These are phyloP conservation scores for Chlorociboria aeruginascens DNA, from an alignment of 495 filamentous ascomycete genomes.

Conservation along the genomic window DNA sequence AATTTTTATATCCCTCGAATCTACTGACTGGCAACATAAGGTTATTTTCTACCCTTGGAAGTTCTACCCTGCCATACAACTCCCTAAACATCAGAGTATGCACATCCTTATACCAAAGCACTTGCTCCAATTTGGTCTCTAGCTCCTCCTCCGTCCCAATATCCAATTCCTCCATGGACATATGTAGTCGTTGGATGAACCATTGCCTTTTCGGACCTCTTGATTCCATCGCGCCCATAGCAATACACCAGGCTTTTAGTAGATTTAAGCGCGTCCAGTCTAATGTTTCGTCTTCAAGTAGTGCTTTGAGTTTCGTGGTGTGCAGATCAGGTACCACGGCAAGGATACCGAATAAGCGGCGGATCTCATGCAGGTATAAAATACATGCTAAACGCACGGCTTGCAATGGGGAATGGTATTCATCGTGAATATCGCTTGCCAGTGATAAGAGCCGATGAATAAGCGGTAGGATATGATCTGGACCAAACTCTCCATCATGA, in stretches of 20 bases:
- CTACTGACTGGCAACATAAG: neutral
- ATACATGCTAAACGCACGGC: neutral
- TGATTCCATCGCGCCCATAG: conserved; percentile 6
- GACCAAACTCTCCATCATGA: neutral
- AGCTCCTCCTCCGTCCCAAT: neutral
- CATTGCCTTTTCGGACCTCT: neutral
- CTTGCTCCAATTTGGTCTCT: neutral
- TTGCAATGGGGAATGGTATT: neutral
- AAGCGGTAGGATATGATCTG: neutral
- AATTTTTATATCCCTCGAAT: too few species aligned
- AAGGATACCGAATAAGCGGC: conserved; percentile 5
- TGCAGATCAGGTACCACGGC: conserved; percentile 1
- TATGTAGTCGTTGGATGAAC: neutral
- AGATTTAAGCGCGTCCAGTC: neutral
- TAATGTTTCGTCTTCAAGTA: neutral
- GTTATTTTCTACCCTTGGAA: neutral
- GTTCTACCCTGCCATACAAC: neutral
- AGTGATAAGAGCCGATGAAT: neutral
- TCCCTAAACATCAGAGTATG: conserved; percentile 6
- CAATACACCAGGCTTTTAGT: conserved; percentile 1
- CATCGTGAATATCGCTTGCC: neutral
- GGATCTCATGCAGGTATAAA: conserved; percentile 2
- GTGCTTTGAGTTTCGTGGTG: neutral
- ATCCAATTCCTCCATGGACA: neutral
- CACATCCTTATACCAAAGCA: conserved; percentile 7